A percentile compares a stretch with the other conserved stretches of the same genome.
Evolutionary conservation across 805 yeast species (phyloP).

Genomic region (Saccharomyces cerevisiae): DNA sequence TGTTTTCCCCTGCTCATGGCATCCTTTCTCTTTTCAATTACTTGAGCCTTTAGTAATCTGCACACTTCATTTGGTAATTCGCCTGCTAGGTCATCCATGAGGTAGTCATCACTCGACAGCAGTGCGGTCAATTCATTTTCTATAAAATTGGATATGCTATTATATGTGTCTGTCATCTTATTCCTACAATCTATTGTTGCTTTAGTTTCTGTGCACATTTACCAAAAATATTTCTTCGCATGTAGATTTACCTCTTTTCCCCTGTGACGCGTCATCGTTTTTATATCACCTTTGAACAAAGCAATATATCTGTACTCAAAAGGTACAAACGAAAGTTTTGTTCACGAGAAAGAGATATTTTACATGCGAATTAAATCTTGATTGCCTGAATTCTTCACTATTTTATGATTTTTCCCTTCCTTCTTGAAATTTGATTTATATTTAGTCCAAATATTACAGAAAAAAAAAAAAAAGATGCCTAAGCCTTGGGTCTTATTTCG

Average conservation of each 20-base stretch:
- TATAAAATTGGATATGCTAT: not conserved
- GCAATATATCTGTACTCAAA: no score
- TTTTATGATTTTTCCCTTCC: no score
- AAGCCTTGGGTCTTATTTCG: no score
- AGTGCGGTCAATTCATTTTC: not conserved
- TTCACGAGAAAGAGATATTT: no score
- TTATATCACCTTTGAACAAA: not conserved
- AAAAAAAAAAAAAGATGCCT: no score
- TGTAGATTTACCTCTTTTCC: not conserved
- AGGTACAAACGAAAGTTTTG: no score
- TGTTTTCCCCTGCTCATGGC: constrained; percentile 4
- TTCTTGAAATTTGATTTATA: no score
- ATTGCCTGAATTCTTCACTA: no score
- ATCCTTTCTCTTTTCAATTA: constrained; percentile 1
- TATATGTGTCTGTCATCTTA: not conserved
- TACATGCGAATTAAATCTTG: no score
- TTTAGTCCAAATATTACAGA: no score
- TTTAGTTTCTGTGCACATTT: not conserved
- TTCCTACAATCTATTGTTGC: not conserved
- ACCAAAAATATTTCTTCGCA: not conserved
- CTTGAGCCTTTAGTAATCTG: constrained; percentile 4
- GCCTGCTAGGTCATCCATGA: constrained; percentile 3
- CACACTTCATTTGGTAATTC: constrained; percentile 9
- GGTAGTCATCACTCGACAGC: not conserved
- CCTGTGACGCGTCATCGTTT: not conserved